Conservation (phyloP, 768 basidiomycete genomes). For the Scleroderma citrinum region DNA sequence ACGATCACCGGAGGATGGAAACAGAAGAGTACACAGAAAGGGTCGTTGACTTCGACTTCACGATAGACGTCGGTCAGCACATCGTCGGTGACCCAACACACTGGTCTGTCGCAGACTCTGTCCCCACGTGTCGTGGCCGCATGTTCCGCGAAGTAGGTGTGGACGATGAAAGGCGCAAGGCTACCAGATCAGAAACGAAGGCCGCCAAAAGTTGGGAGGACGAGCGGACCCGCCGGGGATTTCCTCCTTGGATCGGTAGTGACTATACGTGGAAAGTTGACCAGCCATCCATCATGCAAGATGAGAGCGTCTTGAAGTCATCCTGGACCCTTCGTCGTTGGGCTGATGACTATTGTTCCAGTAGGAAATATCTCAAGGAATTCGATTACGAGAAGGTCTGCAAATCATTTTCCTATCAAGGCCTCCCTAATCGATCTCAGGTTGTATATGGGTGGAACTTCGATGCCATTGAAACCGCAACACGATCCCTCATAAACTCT, state of each 20-base stretch:
- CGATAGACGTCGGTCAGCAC: slow-evolving; percentile 45
- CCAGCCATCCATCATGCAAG: slow-evolving; percentile 21
- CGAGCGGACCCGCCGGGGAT: slow-evolving; percentile 42
- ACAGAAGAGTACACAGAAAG: slow-evolving; percentile 53
- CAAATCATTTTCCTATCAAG: background rate
- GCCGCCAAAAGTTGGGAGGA: slow-evolving; percentile 38
- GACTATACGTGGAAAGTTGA: slow-evolving; percentile 28
- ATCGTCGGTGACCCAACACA: slow-evolving; percentile 39
- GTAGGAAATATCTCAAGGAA: slow-evolving; percentile 67
- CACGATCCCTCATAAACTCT: slow-evolving; percentile 32
- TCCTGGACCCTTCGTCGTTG: slow-evolving; percentile 65
- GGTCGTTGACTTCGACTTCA: slow-evolving; percentile 66
- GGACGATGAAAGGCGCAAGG: slow-evolving; percentile 32
- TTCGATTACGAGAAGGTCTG: slow-evolving; percentile 67
- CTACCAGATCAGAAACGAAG: slow-evolving; percentile 38
- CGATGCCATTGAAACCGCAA: slow-evolving; percentile 34
- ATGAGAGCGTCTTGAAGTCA: slow-evolving; percentile 35
- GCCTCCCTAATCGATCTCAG: slow-evolving; percentile 23
- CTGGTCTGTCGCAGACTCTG: slow-evolving; percentile 58
- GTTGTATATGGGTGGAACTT: slow-evolving; percentile 58
- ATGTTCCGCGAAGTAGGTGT: slow-evolving; percentile 54
- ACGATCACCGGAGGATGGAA: slow-evolving; percentile 30
- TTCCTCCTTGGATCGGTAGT: slow-evolving; percentile 44
- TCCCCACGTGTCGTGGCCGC: slow-evolving; percentile 59
- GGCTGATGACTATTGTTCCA: slow-evolving; percentile 79